Evolutionary conservation across 371 early-diverging fungal genomes (phyloP), one percentile per base, ranked within the genome.

Genomic region (Saksenaea vasiformis): DNA sequence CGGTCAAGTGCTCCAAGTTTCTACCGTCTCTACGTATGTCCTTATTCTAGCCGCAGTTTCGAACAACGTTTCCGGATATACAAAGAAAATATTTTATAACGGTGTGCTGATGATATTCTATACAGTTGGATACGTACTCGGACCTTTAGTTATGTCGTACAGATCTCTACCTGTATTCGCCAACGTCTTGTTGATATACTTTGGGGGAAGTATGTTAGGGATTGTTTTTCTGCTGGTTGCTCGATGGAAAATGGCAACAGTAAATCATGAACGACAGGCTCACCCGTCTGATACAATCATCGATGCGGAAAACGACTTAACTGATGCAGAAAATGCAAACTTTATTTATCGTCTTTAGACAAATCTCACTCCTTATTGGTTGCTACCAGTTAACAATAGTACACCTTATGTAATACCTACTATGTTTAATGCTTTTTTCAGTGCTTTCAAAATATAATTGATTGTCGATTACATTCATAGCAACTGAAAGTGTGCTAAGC

Each of bases 151-250:
- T 35, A 57, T 71, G 65, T 27, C 58, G 14, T 44, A 59, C 0
- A 39, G 62, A 8, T 63, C 70, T 14, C 66, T 60, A 0, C 66
- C 70, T 0, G 19, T 54, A 0, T 73, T 69, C 22, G 61, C 59
- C 11, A 35, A 61, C 3, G 73, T 71, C 51, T 39, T 69, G 34
- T 13, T 59, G 34, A 59, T 61, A 0, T 78, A 68, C 60, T 58
- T 73, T 27, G 69, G 51, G n/a, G 78, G 72, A 11, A 73, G 73
- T 58, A 43, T 66, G 0, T 10, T 78, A 1, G 51, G 51, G 5
- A 31, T 70, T 38, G 1, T 69, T 11, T 43, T 75, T 9, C 68
- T 73, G 19, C 31, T 67, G 11, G 59, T 62, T 37, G 26, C 67
- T 7, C 66, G 75, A n/a, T 55, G 28, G n/a, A 43, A 17, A 0